Conservation (phyloP, 176 grass and related monocot genomes). For the Aegilops umbellulata region DNA sequence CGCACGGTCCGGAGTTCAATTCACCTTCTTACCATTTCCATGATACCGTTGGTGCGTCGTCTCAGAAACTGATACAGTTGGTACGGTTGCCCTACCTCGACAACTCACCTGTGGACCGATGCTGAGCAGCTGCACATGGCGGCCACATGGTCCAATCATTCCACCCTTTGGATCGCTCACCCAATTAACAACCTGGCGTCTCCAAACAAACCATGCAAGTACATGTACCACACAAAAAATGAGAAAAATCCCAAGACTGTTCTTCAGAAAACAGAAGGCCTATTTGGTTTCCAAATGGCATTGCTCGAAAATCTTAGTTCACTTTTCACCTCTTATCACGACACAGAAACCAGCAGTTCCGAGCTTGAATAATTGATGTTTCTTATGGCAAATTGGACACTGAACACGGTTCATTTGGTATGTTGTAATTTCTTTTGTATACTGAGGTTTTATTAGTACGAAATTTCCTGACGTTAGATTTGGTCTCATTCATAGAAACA, state of each 20-base stretch:
- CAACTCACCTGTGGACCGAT: slow-evolving; percentile 40
- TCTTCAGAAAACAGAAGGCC: neutral
- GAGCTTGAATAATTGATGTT: no score
- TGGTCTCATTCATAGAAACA: neutral
- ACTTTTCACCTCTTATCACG: neutral
- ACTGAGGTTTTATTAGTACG: neutral
- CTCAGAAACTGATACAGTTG: neutral
- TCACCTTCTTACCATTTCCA: neutral
- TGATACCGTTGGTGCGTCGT: neutral
- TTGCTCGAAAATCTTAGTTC: neutral
- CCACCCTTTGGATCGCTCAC: slow-evolving; percentile 28
- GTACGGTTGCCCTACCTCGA: slow-evolving; percentile 2
- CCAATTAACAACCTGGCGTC: neutral
- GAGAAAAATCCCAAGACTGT: neutral
- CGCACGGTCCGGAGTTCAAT: no score
- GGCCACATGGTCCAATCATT: slow-evolving; percentile 49
- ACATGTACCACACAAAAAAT: neutral
- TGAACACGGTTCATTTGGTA: neutral
- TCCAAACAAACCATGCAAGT: neutral
- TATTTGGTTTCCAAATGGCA: neutral
- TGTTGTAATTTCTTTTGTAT: neutral
- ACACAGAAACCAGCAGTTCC: neutral
- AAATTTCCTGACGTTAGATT: neutral
- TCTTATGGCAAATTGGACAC: neutral
- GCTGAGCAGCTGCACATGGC: slow-evolving; percentile 32